Evolutionary conservation across 2,329 filamentous ascomycete species (phyloP).

Genomic region (Calonectria hawksworthii): DNA sequence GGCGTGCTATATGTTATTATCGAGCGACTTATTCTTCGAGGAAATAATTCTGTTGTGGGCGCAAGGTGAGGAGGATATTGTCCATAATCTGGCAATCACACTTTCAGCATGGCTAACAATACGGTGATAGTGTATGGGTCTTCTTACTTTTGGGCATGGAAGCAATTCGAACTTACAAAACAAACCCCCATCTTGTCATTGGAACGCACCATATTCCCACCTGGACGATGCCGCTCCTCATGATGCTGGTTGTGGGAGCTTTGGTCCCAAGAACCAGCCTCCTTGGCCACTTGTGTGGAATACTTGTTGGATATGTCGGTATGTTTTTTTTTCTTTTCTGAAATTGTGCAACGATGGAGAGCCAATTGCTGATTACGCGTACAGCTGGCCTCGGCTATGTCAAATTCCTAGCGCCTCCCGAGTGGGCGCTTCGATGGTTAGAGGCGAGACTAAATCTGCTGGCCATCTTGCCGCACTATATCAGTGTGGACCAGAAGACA

Average conservation of each 20-base stretch:
- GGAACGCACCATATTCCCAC: constrained; percentile 82
- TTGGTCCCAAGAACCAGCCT: constrained; percentile 87
- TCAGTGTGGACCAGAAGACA: constrained; percentile 95
- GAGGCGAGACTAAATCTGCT: constrained; percentile 91
- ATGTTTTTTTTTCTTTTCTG: constrained; percentile 42
- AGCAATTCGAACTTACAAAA: constrained; percentile 85
- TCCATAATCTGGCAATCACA: background rate
- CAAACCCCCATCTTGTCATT: constrained; percentile 82
- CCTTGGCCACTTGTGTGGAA: constrained; percentile 86
- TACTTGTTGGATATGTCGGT: constrained; percentile 90
- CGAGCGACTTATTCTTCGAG: constrained; percentile 79
- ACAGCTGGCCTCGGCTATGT: constrained; percentile 88
- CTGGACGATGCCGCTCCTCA: constrained; percentile 88
- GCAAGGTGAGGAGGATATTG: constrained; percentile 74
- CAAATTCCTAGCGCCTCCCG: constrained; percentile 89
- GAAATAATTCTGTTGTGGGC: constrained; percentile 83
- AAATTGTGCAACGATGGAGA: background rate
- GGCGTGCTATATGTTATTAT: constrained; percentile 85
- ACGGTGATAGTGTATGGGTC: constrained; percentile 82
- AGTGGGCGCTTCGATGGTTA: constrained; percentile 88
- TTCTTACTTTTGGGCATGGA: constrained; percentile 90
- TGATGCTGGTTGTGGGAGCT: constrained; percentile 80
- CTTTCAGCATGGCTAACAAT: constrained; percentile 9
- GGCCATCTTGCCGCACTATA: constrained; percentile 88
- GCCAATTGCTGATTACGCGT: constrained; percentile 22